Base-by-base conservation (phyloP, 495 filamentous ascomycete genomes). In the Oleoguttula mirabilis region DNA sequence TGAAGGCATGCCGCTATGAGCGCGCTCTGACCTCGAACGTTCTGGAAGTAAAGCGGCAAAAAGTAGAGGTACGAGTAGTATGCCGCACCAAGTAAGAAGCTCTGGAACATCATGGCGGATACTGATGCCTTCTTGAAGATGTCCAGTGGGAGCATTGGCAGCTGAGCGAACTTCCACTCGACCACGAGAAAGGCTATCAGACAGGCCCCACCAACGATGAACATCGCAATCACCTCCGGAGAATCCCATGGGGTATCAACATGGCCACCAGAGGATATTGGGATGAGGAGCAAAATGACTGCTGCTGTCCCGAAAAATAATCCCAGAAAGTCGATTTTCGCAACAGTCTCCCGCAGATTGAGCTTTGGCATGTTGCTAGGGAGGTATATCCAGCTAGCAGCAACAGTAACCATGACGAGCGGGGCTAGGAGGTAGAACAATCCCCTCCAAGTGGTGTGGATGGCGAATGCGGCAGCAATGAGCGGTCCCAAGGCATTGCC, bases 91-190 rank as follows among this genome's bases (percentile, higher is more conserved):
- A 77, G 64, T 15, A 79, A 59, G 43, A 78, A 77, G 50, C 68
- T 74, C 43, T 81, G 76, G 3, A 72, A 47, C 32, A 79, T 62
- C 2, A 80, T 65, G 5, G 70, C 61, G 21, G 53, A 57, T 19
- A 78, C 61, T 2, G 72, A 64, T 11, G 52, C 61, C 41, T 68
- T 76, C 43, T 65, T 67, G 54, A 78, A 79, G 38, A 81, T 65
- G 12, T 59, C 58, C 30, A 77, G 68, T 39, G 73, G 73, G 56
- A 78, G 66, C 66, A 80, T 78, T 3, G 75, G 75, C 38, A 80
- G 56, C 8, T 60, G 41, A 3, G 75, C 70, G 32, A 71, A 56
- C 47, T 70, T 75, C 69, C 72, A 76, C 44, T 80, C 73, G 32
- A 72, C 66, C 6, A 76, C 48, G 17, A 72, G 41, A 48, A 77